phyloP scores from a whole-genome alignment of 352 stramenopile genomes.

The Phytophthora kernoviae region DNA sequence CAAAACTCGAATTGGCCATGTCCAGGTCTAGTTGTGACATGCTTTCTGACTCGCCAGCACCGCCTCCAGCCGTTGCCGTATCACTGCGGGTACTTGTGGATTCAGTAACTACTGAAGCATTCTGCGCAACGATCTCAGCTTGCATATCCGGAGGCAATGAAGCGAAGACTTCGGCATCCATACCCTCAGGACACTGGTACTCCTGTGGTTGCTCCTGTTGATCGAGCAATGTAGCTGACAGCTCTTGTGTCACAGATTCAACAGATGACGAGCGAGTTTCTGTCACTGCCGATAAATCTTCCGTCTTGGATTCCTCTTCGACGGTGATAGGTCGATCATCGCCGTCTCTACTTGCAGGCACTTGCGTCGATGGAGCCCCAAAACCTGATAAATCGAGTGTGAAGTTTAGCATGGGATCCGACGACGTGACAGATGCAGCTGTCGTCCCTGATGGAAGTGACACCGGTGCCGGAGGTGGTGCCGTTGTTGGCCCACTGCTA shows the following conservation, averaged over 20 bases:
- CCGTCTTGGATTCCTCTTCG: slow-evolving; percentile 41
- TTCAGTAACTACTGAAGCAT: slow-evolving; percentile 38
- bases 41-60: slow-evolving; percentile 50
- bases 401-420: slow-evolving; percentile 78
- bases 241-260: slow-evolving; percentile 28
- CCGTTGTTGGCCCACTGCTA: slow-evolving; percentile 10
- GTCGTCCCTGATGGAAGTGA: slow-evolving; percentile 21
- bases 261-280: slow-evolving; percentile 20
- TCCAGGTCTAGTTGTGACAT: slow-evolving; percentile 84
- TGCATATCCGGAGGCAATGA: slow-evolving; percentile 97
- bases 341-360: slow-evolving; percentile 10
- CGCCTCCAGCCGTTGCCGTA: slow-evolving; percentile 32
- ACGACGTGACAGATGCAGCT: slow-evolving; percentile 10
- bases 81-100: slow-evolving; percentile 36
- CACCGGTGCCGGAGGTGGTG: slow-evolving; percentile 41
- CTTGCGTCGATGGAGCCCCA: slow-evolving; percentile 20
- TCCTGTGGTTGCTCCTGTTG: slow-evolving; percentile 28
- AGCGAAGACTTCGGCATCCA: slow-evolving; percentile 97
- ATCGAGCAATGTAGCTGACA: slow-evolving; percentile 22
- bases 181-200: slow-evolving; percentile 90
- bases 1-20: slow-evolving; percentile 90
- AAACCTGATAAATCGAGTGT: slow-evolving; percentile 81
- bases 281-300: slow-evolving; percentile 25
- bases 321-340: slow-evolving; percentile 4
- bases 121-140: slow-evolving; percentile 93